Evolutionary conservation across 805 yeast genomes (phyloP).

Genomic region (Starmerella ratchasimensis): DNA sequence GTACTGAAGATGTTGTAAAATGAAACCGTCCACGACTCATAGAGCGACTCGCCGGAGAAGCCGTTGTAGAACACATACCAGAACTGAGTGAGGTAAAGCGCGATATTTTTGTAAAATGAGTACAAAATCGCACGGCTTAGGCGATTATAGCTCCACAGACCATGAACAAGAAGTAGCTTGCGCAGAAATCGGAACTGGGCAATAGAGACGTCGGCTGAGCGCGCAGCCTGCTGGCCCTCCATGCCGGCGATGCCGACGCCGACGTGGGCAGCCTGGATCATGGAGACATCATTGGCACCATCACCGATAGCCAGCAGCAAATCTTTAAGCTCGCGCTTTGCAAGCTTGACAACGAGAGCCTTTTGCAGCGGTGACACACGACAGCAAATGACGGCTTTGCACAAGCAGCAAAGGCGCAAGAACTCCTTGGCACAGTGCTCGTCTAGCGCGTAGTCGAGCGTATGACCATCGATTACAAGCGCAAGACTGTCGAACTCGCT

Average conservation of each 20-base stretch:
- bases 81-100: slow-evolving; percentile 93
- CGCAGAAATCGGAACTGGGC: slow-evolving; percentile 85
- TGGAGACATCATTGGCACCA: slow-evolving; percentile 97
- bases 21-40: slow-evolving; percentile 96
- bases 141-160: slow-evolving; percentile 95
- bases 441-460: slow-evolving; percentile 75
- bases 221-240: slow-evolving; percentile 99
- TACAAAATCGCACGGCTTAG: slow-evolving; percentile 83
- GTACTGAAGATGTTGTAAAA: slow-evolving; percentile 90
- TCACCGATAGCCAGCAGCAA: slow-evolving; percentile 90
- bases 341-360: slow-evolving; percentile 90
- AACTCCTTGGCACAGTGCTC: slow-evolving; percentile 63
- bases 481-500: slow-evolving; percentile 73
- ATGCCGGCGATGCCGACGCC: slow-evolving; percentile 98
- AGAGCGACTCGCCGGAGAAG: slow-evolving; percentile 87
- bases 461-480: slow-evolving; percentile 84
- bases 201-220: slow-evolving; percentile 93
- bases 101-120: slow-evolving; percentile 90
- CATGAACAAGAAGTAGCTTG: slow-evolving; percentile 80
- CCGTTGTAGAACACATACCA: slow-evolving; percentile 93
- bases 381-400: slow-evolving; percentile 95
- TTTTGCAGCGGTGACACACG: slow-evolving; percentile 96
- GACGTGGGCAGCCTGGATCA: slow-evolving; percentile 99
- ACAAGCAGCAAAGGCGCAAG: slow-evolving; percentile 64
- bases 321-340: slow-evolving; percentile 51